These are phyloP conservation scores for Bipolaris oryzae DNA, from an alignment of 2,329 filamentous ascomycete species.

Conservation along the genomic window DNA sequence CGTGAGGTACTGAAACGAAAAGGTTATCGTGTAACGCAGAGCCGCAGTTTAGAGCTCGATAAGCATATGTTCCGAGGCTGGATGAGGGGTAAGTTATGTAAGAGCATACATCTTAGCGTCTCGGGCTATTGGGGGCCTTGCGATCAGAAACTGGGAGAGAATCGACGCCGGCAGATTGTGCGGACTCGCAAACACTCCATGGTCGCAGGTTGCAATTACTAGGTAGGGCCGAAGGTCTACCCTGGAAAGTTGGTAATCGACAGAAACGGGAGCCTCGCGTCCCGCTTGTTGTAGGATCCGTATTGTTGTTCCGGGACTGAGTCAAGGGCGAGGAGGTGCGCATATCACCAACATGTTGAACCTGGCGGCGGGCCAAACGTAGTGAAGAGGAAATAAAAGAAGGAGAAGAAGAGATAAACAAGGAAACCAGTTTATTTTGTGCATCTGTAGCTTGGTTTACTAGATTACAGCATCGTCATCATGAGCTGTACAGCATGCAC, in stretches of 20 bases:
- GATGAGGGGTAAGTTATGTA: slow-evolving; percentile 17
- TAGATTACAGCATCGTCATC: slow-evolving; percentile 8
- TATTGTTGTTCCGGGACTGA: background rate
- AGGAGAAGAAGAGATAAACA: background rate
- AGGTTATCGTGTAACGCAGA: background rate
- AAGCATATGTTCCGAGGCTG: slow-evolving; percentile 1
- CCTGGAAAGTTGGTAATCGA: background rate
- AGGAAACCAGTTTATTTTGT: background rate
- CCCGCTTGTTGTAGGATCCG: no score
- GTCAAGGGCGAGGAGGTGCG: background rate
- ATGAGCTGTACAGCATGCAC: slow-evolving; percentile 3
- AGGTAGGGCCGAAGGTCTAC: background rate
- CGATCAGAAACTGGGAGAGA: background rate
- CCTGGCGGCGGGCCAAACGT: background rate
- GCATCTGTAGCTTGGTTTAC: background rate
- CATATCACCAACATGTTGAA: background rate
- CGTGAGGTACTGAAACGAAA: background rate
- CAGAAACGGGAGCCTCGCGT: background rate
- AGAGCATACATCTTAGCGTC: slow-evolving; percentile 7
- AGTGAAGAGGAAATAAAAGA: background rate
- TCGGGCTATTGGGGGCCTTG: background rate
- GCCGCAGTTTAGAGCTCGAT: slow-evolving; percentile 12
- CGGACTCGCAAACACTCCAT: background rate
- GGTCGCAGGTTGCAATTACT: background rate
- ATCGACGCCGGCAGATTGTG: background rate